A percentile compares a stretch with the other conserved stretches of the same genome.
phyloP scores from a whole-genome alignment of 768 basidiomycete species.

The Boletus subcaerulescens region DNA sequence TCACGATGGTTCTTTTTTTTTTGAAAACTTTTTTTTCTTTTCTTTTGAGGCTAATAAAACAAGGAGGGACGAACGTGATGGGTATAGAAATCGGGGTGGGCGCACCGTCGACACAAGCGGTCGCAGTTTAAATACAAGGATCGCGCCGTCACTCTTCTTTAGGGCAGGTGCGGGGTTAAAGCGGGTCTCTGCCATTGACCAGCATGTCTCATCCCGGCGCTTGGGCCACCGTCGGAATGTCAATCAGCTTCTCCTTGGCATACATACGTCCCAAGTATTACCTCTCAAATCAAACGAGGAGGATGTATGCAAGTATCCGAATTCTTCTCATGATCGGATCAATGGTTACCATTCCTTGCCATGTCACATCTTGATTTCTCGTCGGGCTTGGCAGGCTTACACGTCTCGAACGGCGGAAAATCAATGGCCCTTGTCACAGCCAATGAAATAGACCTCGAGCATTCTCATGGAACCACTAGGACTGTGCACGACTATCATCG shows the following conservation, averaged over 20 bases:
- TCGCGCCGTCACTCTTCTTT: constrained; percentile 16
- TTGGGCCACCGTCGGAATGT: too few species aligned
- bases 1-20: constrained; percentile 16
- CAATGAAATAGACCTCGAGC: neutral
- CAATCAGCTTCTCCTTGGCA: too few species aligned
- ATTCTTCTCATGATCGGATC: neutral
- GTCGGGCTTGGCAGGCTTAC: neutral
- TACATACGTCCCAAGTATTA: too few species aligned
- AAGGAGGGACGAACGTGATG: constrained; percentile 8
- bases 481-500: neutral
- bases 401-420: too few species aligned
- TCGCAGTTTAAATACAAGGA: constrained; percentile 13
- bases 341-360: neutral
- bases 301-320: too few species aligned
- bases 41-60: constrained; percentile 27
- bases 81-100: constrained; percentile 8
- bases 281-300: too few species aligned
- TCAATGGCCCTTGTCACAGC: too few species aligned
- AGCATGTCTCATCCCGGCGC: too few species aligned
- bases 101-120: neutral
- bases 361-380: neutral
- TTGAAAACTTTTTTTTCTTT: neutral
- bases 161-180: constrained; percentile 35
- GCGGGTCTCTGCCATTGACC: constrained; percentile 3
- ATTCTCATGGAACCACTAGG: too few species aligned